Evolutionary conservation across 352 stramenopile species (phyloP), one percentile per base, ranked within the genome.

Genomic region (Peronospora belbahrii): DNA sequence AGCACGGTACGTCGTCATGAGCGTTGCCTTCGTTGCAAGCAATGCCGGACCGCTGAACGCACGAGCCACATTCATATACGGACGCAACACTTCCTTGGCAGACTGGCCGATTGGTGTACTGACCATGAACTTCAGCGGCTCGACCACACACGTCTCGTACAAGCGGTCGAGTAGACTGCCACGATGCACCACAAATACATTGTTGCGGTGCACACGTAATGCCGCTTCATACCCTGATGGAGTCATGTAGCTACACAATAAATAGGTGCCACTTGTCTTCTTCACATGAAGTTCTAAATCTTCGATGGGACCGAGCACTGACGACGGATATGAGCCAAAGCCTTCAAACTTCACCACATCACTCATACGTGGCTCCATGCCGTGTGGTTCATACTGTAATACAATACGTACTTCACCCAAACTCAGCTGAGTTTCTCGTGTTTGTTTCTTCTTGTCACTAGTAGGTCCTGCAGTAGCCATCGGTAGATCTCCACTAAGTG

Each of bases 291-390:
- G 65, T 59, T 90, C 79, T 36, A 90, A 42, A 7, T 88, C 74
- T 38, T 84, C 79, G 8, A 85, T 42, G 0, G 79, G 71, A 1
- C 71, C 53, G 2, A 90, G 52, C 18, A 90, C 28, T 18, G 71
- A 68, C 20, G 79, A 88, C 33, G 79, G 78, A 45, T 85, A 90
- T 28, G 64, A 52, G 3, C 79, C 79, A 25, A 88, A 88, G 34
- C 79, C 79, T 43, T 90, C 79, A 33, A 86, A 62, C 56, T 87
- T 85, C 35, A 90, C 69, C 15, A 90, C 54, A 24, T 90, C 79
- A 7, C 79, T 67, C 4, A 86, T 53, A 40, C 63, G 56, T 0
- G 79, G 79, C 57, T 90, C 79, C 67, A 90, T 85, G 18, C 79
- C 79, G 41, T 85, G 67, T 0, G 79, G 74, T 14, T 90, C 79